A percentile compares a stretch with the other conserved stretches of the same genome.
phyloP scores from a whole-genome alignment of 179 eudicot species.

The Amaranthus tricolor region DNA sequence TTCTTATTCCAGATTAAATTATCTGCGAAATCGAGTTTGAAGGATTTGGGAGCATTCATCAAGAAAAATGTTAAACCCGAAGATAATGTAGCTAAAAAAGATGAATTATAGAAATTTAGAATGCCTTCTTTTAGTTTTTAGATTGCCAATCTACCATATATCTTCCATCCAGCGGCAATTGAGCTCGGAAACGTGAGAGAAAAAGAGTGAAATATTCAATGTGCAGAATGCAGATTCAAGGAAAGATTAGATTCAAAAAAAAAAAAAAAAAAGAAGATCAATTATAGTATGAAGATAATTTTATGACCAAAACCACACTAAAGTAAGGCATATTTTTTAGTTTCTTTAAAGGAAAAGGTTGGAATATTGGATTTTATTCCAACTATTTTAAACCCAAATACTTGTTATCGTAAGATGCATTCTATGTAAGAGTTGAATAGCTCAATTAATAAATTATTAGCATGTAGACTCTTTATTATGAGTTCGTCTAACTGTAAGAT shows the following conservation, averaged over 20 bases:
- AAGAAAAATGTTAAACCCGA: conserved; percentile 59
- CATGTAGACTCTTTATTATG: no score
- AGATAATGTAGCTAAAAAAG: conserved; percentile 41
- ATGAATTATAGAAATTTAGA: conserved; percentile 55
- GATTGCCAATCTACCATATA: not conserved
- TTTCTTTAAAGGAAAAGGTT: not conserved
- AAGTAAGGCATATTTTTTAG: conserved; percentile 1
- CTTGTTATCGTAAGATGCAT: no score
- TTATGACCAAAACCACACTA: conserved; percentile 15
- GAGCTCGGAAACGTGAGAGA: not conserved
- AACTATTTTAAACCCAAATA: no score
- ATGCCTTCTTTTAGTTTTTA: not conserved
- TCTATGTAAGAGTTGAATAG: no score
- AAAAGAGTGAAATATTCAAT: not conserved
- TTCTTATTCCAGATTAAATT: conserved; percentile 55
- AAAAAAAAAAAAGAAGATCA: no score
- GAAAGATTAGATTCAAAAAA: no score
- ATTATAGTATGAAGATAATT: not conserved
- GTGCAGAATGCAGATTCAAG: not conserved
- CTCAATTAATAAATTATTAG: no score
- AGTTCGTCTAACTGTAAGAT: no score
- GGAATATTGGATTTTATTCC: not conserved
- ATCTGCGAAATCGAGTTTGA: conserved; percentile 64
- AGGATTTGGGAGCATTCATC: conserved; percentile 75
- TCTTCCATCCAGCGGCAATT: not conserved